Evolutionary conservation across 495 filamentous ascomycete genomes (phyloP).

Genomic region (Halenospora varia): DNA sequence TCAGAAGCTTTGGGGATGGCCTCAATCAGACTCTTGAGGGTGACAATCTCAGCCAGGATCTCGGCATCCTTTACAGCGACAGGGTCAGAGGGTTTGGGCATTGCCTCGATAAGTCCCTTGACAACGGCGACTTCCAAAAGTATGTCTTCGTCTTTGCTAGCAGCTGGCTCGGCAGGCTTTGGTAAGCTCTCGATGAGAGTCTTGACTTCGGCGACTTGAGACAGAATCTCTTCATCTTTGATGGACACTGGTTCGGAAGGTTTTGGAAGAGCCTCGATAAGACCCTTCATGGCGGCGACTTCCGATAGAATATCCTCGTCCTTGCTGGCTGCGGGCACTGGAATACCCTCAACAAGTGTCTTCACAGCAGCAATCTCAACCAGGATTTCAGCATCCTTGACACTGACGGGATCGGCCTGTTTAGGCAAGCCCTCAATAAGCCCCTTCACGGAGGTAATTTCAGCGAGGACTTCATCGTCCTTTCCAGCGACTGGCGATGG

Average conservation of each 20-base stretch:
- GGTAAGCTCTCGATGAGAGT: neutral
- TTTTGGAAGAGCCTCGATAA: neutral
- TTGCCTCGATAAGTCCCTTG: neutral
- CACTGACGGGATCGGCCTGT: neutral
- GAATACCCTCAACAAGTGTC: neutral
- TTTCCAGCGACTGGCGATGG: neutral
- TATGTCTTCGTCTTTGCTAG: neutral
- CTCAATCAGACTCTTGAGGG: neutral
- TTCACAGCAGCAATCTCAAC: neutral
- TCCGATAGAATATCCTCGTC: neutral
- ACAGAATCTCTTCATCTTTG: neutral
- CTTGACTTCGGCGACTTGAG: neutral
- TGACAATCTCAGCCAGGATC: neutral
- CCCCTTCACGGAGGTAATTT: neutral
- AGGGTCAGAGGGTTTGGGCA: no score
- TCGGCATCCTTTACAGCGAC: neutral
- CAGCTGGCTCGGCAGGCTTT: neutral
- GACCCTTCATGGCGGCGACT: neutral
- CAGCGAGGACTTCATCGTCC: neutral
- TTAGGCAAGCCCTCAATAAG: slow-evolving; percentile 1
- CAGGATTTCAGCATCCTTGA: neutral
- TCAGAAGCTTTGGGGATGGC: neutral
- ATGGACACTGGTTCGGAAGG: neutral
- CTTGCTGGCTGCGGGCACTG: neutral
- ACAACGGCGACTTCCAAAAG: neutral